A percentile compares a stretch with the other conserved stretches of the same genome.
Evolutionary conservation across 2,329 filamentous ascomycete genomes (phyloP).

Genomic region (Arthrobotrys megalospora): DNA sequence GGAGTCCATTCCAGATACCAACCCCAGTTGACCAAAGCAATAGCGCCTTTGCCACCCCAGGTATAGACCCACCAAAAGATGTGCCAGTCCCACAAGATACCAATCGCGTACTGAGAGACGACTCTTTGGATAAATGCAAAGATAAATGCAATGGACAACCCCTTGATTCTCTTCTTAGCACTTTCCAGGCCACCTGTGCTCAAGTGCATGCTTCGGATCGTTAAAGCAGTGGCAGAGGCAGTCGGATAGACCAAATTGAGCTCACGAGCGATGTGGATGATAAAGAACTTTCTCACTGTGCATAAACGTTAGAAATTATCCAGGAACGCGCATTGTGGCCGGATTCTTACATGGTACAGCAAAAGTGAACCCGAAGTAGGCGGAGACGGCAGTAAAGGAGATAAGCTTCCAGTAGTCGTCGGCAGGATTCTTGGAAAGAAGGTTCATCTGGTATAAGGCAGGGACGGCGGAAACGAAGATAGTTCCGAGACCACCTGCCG

Average conservation of each 20-base stretch:
- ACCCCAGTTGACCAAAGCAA: constrained; percentile 75
- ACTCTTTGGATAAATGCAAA: constrained; percentile 72
- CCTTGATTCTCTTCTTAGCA: constrained; percentile 74
- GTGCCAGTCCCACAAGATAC: constrained; percentile 75
- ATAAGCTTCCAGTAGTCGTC: constrained; percentile 74
- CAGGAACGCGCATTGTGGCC: constrained; percentile 31
- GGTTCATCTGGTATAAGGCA: constrained; percentile 73
- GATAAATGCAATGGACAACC: constrained; percentile 71
- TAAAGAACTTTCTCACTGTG: constrained; percentile 76
- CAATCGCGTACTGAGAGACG: constrained; percentile 74
- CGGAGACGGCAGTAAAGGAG: constrained; percentile 75
- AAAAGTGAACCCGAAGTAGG: constrained; percentile 77
- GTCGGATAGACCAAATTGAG: constrained; percentile 75
- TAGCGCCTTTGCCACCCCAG: constrained; percentile 71
- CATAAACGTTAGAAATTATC: constrained; percentile 44
- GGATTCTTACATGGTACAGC: constrained; percentile 70
- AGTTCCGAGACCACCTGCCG: constrained; percentile 73
- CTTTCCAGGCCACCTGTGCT: constrained; percentile 68
- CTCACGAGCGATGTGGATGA: constrained; percentile 76
- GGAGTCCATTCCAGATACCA: constrained; percentile 75
- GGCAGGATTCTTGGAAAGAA: constrained; percentile 71
- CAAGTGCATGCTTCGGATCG: constrained; percentile 76
- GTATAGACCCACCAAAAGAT: constrained; percentile 71
- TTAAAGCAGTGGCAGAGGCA: constrained; percentile 74
- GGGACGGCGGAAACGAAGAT: constrained; percentile 75